Percentiles rank a stretch among this genome's conserved stretches.
phyloP scores from a whole-genome alignment of 2,329 filamentous ascomycete genomes.

The Dothidotthia symphoricarpi region DNA sequence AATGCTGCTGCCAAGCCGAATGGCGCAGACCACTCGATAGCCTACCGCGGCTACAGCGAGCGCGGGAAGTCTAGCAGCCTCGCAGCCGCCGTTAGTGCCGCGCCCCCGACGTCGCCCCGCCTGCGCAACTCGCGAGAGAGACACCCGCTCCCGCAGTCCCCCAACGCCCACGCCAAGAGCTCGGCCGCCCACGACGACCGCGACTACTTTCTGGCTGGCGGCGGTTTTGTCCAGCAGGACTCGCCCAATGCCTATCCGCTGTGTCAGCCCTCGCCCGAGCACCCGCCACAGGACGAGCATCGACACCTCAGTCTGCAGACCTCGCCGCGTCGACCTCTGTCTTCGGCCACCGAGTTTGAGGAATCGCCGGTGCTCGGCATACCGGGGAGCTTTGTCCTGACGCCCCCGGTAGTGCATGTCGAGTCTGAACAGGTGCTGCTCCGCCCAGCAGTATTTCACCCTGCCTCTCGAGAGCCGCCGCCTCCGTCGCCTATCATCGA shows the following conservation, averaged over 20 bases:
- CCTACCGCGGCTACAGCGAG: constrained; percentile 35
- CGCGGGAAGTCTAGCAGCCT: constrained; percentile 35
- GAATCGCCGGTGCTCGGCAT: constrained; percentile 68
- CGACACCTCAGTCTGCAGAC: constrained; percentile 32
- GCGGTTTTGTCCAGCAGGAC: too few species aligned
- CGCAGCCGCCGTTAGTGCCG: constrained; percentile 31
- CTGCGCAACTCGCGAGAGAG: constrained; percentile 37
- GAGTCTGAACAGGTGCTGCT: constrained; percentile 26
- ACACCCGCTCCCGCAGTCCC: constrained; percentile 29
- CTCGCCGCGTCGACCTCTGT: constrained; percentile 30
- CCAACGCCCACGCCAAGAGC: constrained; percentile 19
- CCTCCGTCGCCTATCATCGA: constrained; percentile 20
- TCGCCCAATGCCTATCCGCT: too few species aligned
- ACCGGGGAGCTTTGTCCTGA: constrained; percentile 58
- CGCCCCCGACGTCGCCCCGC: constrained; percentile 35
- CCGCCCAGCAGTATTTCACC: constrained; percentile 31
- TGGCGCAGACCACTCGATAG: constrained; percentile 20
- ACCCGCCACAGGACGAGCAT: constrained; percentile 10
- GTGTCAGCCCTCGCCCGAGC: constrained; percentile 6
- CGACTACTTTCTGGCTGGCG: constrained; percentile 25
- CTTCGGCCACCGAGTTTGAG: constrained; percentile 46
- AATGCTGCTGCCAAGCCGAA: constrained; percentile 6
- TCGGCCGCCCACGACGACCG: constrained; percentile 21
- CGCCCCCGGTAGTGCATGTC: constrained; percentile 25
- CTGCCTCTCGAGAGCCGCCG: constrained; percentile 10